Evolutionary conservation across 75 land plant genomes (phyloP), one percentile per base, ranked within the genome.

Genomic region (Cupressus sempervirens): DNA sequence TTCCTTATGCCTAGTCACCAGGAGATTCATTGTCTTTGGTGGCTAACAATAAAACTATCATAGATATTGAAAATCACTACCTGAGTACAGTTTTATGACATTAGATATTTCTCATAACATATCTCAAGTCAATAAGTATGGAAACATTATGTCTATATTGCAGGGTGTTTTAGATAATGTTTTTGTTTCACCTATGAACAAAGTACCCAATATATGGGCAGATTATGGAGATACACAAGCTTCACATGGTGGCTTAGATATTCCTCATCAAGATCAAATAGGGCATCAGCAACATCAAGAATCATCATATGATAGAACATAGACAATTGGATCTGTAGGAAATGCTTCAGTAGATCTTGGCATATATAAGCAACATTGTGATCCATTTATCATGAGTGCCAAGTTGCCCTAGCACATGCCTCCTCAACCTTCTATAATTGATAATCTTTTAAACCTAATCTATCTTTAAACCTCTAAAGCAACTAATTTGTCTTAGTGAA

Each of bases 291-390:
- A 43, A 67, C 82, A 82, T 83, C 84, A 54, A 45, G 91, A 90
- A 34, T 43, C 84, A 80, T 83, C 91, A 73, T 88, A 82, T 88
- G 91, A 85, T 36, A 82, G 80, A 48, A 40, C 83, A 50, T 86
- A 86, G 16, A 20, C 84, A 83, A 29, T 38, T 58, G 45, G 86
- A 15, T 65, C 88, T 54, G 46, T 77, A 30, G 93, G 90, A 82
- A 90, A 82, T 86, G 85, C 86, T 82, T 56, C 87, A 85, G 18
- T 86, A 20, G 95, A 92, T 85, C 89, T 90, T 84, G 52, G 82
- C 23, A 82, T 74, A 73, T 30, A 87, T 84, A 88, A 76, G 58
- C 86, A 81, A 84, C 26, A 83, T 13, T 83, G 36, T 32, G 91
- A 92, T 40, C 18, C 84, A 56, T 67, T 90, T 77, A 89, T 85